Base-by-base conservation (phyloP, 805 yeast genomes). In the Torulaspora franciscae region DNA sequence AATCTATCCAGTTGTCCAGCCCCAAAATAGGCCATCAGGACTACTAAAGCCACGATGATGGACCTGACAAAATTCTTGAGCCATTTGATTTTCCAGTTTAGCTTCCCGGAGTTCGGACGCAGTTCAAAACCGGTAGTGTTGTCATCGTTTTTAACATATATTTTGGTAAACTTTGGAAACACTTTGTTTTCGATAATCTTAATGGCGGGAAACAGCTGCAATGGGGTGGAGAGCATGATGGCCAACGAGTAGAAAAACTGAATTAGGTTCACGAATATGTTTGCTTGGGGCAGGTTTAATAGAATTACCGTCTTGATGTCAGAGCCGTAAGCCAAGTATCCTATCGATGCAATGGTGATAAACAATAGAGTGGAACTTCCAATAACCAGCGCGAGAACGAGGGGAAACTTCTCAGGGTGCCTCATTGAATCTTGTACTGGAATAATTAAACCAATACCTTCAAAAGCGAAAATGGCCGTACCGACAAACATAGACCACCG, bases 391-490 rank as follows among this genome's bases (percentile, higher is more conserved):
- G 72, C 71, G 41, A 85, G 64, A 1, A 85, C 86, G 44, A 70
- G 60, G 13, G 91, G 89, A 58, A 83, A 85, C 50, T 83, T 75
- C 49, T 80, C 79, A 1, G 93, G 93, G 52, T 82, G 67, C 40
- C 72, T 75, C 93, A 85, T 85, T 1, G 93, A 82, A 54, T 85
- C 86, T 57, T 85, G 88, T 42, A 85, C 82, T 0, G 95, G 95
- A 19, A 85, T 81, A 40, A 85, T 82, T 37, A 85, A 69, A 0
- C 95, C 93, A 46, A 85, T 84, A 1, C 95, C 95, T 66, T 85
- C 95, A 59, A 84, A 85, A n/a, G 93, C 88, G 69, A 85, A 85
- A 25, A 85, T 85, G 2, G 91, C 90, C 6, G 85, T 86, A 7
- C 95, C 95, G 40, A 85, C 80, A 57, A 85, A 85, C 38, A 85